Evolutionary conservation across 2,329 filamentous ascomycete species (phyloP), one percentile per base, ranked within the genome.

Genomic region (Colletotrichum tanaceti): DNA sequence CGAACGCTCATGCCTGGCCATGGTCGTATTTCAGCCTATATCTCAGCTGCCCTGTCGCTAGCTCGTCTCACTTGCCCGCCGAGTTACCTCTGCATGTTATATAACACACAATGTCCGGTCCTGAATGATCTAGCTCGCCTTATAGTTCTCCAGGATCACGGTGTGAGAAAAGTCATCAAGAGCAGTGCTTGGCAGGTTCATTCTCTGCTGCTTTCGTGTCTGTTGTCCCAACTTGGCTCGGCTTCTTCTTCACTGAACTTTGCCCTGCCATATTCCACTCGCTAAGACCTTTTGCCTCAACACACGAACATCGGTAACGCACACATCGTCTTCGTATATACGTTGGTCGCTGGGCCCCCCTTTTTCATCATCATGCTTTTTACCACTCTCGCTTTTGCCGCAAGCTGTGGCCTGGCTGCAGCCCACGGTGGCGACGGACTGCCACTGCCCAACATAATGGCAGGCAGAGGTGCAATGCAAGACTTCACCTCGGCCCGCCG

Each of bases 21-120:
- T 49, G 47, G 66, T 57, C 38, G 55, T 6, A 57, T 47, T 69
- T 61, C 66, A 69, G 66, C 55, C 57, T 20, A 57, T 46, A 46
- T 28, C 9, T 50, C 50, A 14, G 62, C 54, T 60, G 41, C 55
- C 32, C 14, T 49, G 32, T 38, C 3, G 18, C 20, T 49, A 38
- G 43, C n/a, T 13, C 28, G 35, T 20, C 41, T 61, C 16, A 38
- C 53, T 58, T 20, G 28, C 46, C 47, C 53, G 46, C 63, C 54
- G 38, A 32, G n/a, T 22, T 38, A 32, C 24, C 35, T 35, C 24
- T 38, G 38, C 44, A 50, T 52, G 22, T 65, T 69, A 69, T 69
- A 66, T 66, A 68, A 65, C 55, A 64, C 53, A 64, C 39, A 62
- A 44, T 66, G 41, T 22, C 66, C 50, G 63, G 50, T 39, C 50